These are phyloP conservation scores for Pichia nakasei DNA, from an alignment of 805 yeast genomes.

Conservation along the genomic window DNA sequence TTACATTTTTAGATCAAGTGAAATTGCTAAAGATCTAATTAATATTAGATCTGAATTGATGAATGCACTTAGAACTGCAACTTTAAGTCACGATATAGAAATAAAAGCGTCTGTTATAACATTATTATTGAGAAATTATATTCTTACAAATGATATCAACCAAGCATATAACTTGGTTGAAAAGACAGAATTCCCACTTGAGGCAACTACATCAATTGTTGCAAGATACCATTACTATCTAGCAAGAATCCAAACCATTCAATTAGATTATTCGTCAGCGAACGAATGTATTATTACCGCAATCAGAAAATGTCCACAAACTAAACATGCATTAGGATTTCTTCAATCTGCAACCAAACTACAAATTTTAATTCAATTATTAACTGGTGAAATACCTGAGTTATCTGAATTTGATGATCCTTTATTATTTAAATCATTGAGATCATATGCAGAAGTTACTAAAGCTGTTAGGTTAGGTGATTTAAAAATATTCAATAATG, in stretches of 20 bases:
- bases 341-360: slow-evolving; percentile 84
- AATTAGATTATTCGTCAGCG: slow-evolving; percentile 85
- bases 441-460: slow-evolving; percentile 80
- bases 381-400: slow-evolving; percentile 96
- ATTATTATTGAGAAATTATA: slow-evolving; percentile 72
- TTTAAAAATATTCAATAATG: slow-evolving; percentile 66
- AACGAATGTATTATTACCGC: slow-evolving; percentile 90
- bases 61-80: slow-evolving; percentile 73
- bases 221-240: slow-evolving; percentile 88
- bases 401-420: slow-evolving; percentile 68
- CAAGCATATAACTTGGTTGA: slow-evolving; percentile 86
- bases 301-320: slow-evolving; percentile 92
- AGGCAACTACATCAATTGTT: slow-evolving; percentile 70
- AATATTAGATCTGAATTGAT: slow-evolving; percentile 64
- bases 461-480: slow-evolving; percentile 92
- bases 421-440: slow-evolving; percentile 48
- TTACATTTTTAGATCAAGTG: slow-evolving; percentile 72
- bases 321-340: slow-evolving; percentile 76
- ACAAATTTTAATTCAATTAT: slow-evolving; percentile 77
- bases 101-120: slow-evolving; percentile 84
- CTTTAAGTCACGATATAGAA: slow-evolving; percentile 86
- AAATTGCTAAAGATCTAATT: slow-evolving; percentile 44
- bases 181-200: slow-evolving; percentile 80
- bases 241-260: slow-evolving; percentile 86
- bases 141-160: slow-evolving; percentile 68